Conservation (phyloP, 192 early-diverging fungal genomes). For the Cladochytrium replicatum region DNA sequence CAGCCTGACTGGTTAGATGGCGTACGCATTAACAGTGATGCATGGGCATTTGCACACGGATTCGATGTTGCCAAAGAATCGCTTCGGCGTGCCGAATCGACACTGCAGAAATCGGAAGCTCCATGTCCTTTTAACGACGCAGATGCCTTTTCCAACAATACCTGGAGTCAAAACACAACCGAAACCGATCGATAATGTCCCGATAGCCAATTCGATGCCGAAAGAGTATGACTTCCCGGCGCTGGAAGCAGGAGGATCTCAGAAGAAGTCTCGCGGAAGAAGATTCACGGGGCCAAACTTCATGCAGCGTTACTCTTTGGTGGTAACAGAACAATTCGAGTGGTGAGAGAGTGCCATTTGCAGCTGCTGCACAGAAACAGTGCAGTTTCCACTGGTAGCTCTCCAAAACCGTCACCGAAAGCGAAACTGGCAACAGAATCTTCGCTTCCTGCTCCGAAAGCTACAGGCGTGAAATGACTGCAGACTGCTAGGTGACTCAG, state of each 20-base stretch:
- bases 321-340: conserved; percentile 1
- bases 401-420: not conserved
- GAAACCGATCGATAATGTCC: too few relatives aligned
- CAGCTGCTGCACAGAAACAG: too few relatives aligned
- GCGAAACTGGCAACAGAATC: not conserved
- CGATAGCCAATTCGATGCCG: too few relatives aligned
- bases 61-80: conserved; percentile 1
- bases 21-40: conserved; percentile 25
- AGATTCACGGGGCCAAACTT: not conserved
- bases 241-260: not conserved
- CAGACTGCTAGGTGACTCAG: conserved; percentile 27
- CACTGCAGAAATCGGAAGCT: not conserved
- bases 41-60: conserved; percentile 36
- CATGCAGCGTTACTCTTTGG: not conserved
- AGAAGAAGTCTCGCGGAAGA: not conserved
- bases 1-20: conserved; percentile 33
- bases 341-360: conserved; percentile 2
- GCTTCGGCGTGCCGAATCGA: not conserved
- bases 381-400: not conserved
- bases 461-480: conserved; percentile 23
- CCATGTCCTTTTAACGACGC: not conserved
- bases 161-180: too few relatives aligned
- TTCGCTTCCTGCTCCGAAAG: not conserved
- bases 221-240: conserved; percentile 26
- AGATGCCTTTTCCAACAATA: conserved; percentile 1